phyloP scores from a whole-genome alignment of 805 yeast species.

The Danielia oregonensis region DNA sequence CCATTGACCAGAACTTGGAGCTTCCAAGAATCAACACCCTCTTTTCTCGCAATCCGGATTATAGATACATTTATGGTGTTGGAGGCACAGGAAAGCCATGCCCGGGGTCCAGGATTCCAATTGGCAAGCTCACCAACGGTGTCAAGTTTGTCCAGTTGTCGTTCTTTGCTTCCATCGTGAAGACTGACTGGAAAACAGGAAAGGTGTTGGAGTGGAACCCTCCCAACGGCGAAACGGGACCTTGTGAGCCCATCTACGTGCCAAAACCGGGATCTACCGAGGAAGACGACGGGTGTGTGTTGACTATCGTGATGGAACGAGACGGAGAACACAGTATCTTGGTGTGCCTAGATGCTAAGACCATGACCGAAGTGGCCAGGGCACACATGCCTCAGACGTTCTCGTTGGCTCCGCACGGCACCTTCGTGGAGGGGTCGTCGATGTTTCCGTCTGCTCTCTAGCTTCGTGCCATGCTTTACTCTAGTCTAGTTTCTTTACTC shows the following conservation, averaged over 20 bases:
- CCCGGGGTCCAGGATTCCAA: too few relatives aligned
- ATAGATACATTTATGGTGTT: too few relatives aligned
- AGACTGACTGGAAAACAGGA: too few relatives aligned
- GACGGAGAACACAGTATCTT: slow-evolving; percentile 1
- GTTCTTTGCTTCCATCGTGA: too few relatives aligned
- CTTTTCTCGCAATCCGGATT: too few relatives aligned
- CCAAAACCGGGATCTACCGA: slow-evolving; percentile 1
- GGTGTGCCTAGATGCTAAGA: not conserved
- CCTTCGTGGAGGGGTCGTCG: slow-evolving; percentile 1
- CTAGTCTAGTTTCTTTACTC: too few relatives aligned
- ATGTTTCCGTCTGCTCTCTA: not conserved
- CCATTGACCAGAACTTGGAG: too few relatives aligned
- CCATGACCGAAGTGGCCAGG: slow-evolving; percentile 1
- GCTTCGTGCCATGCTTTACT: too few relatives aligned
- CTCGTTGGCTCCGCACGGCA: slow-evolving; percentile 1
- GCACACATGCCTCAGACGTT: slow-evolving; percentile 1
- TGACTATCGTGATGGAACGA: not conserved
- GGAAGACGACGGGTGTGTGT: not conserved
- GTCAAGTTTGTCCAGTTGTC: too few relatives aligned
- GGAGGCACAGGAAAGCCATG: too few relatives aligned
- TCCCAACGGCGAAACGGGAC: slow-evolving; percentile 1
- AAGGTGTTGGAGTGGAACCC: slow-evolving; percentile 1
- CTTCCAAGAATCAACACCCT: too few relatives aligned
- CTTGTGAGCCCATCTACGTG: slow-evolving; percentile 1
- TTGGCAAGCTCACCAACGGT: too few relatives aligned